Base-by-base conservation (phyloP, 2,329 filamentous ascomycete genomes). In the Bipolaris gigantea region DNA sequence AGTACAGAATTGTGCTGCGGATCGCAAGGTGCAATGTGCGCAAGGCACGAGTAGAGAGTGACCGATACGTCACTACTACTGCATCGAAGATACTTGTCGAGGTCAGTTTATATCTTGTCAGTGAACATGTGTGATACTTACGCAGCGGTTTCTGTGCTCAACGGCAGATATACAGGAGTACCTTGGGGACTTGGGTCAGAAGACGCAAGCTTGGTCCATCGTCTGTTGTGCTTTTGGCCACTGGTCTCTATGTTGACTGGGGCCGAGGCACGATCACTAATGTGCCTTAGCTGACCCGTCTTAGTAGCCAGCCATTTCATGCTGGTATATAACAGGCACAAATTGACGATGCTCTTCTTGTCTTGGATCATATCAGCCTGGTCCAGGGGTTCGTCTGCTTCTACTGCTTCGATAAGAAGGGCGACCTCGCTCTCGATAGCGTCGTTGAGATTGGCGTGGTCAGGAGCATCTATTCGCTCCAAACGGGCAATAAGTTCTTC, bases 241-340 rank as follows among this genome's bases (percentile, higher is more conserved):
- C 69, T 76, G 23, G 70, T 63, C 25, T 75, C 72, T 47, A 73
- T 80, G 9, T 38, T 81, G 76, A 60, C 83, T 30, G 85, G 85
- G 73, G 91, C 85, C 34, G 85, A 83, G 41, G 89, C 85, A 56
- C 88, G 85, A 48, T 83, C 81, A 18, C 90, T 93, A 66, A 97
- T 91, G 68, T 93, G 87, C 38, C 94, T 85, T 48, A 99, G 81
- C 53, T 89, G 82, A n/a, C 82, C 79, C 38, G 96, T 86, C 76
- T 93, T 94, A 63, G 88, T 88, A 18, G 89, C 87, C 33, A 99
- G 84, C 94, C 94, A 99, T 79, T 95, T 94, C 91, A 97, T 96
- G 78, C 92, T 97, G 45, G 92, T 97, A 74, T 96, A 95, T 33
- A 99, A 80, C 35, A 97, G 83, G 64, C 92, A 97, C 4, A 99